A percentile compares a stretch with the other conserved stretches of the same genome.
Conservation (phyloP, 139 green algal genomes). For the Zygnema circumcarinatum region DNA sequence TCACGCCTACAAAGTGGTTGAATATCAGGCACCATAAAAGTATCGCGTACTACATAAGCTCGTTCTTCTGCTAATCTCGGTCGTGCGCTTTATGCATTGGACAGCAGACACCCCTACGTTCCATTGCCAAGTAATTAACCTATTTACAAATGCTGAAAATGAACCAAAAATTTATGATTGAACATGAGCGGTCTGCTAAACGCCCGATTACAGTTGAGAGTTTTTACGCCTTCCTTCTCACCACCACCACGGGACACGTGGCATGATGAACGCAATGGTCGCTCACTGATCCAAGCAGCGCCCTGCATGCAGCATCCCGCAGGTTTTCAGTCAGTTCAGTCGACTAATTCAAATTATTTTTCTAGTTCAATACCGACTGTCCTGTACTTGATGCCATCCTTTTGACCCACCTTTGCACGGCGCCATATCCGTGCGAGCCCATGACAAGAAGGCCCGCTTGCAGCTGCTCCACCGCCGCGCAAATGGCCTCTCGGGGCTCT, state of each 20-base stretch:
- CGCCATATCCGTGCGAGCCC: constrained; percentile 44
- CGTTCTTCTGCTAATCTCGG: too few species aligned
- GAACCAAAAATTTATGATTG: too few species aligned
- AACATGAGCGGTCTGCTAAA: too few species aligned
- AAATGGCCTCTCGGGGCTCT: constrained; percentile 37
- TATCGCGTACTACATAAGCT: too few species aligned
- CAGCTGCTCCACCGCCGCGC: constrained; percentile 46
- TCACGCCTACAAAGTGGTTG: too few species aligned
- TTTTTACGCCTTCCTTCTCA: too few species aligned
- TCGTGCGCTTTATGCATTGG: too few species aligned
- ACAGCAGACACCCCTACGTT: too few species aligned
- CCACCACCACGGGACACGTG: constrained; percentile 44
- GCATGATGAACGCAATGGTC: constrained; percentile 51
- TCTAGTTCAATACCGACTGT: neutral
- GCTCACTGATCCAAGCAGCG: constrained; percentile 40
- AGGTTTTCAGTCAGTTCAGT: neutral
- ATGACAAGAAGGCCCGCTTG: constrained; percentile 39
- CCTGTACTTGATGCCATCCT: neutral
- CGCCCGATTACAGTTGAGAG: too few species aligned
- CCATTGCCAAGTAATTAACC: too few species aligned
- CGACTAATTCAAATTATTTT: neutral
- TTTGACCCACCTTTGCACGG: constrained; percentile 37
- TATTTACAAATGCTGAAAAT: too few species aligned
- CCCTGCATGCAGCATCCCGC: neutral
- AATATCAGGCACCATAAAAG: too few species aligned